A percentile compares a stretch with the other conserved stretches of the same genome.
Evolutionary conservation across 1,284 basidiomycete genomes (phyloP).

Genomic region (Ganoderma lucidum): DNA sequence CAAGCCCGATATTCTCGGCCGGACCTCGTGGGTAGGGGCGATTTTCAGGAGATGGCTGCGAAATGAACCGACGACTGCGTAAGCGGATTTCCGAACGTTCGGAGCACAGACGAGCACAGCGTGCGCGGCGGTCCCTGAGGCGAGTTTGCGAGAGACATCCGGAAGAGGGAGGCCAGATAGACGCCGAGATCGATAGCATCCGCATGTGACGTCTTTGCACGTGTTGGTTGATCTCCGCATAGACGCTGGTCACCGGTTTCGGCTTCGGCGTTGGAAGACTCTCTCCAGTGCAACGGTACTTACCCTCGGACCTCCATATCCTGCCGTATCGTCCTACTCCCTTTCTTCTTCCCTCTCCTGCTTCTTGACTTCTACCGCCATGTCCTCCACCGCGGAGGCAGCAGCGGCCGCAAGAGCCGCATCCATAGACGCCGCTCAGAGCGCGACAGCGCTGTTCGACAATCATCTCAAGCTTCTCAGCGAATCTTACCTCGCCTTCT

Average conservation of each 20-base stretch:
- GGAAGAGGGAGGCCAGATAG: neutral
- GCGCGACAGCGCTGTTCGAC: slow-evolving; percentile 77
- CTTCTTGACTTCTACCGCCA: slow-evolving; percentile 5
- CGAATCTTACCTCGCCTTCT: slow-evolving; percentile 84
- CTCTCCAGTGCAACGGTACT: neutral
- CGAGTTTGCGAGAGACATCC: slow-evolving; percentile 6
- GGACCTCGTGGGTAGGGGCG: neutral
- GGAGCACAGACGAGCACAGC: neutral
- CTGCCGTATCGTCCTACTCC: slow-evolving; percentile 9
- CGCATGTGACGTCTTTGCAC: slow-evolving; percentile 33
- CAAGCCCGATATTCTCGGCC: neutral
- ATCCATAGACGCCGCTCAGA: slow-evolving; percentile 40
- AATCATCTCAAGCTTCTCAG: slow-evolving; percentile 71
- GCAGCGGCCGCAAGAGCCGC: slow-evolving; percentile 24
- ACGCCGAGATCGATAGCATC: neutral
- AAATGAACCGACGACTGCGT: neutral
- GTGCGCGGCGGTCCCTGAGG: neutral
- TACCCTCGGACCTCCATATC: slow-evolving; percentile 11
- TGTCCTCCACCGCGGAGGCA: slow-evolving; percentile 30
- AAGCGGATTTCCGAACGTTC: neutral
- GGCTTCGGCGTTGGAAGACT: slow-evolving; percentile 1
- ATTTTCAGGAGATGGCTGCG: neutral
- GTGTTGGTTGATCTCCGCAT: slow-evolving; percentile 31
- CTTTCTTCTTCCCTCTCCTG: slow-evolving; percentile 4
- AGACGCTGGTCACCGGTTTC: slow-evolving; percentile 9